Evolutionary conservation across 2,329 filamentous ascomycete genomes (phyloP).

Genomic region (Thermoascus crustaceus): DNA sequence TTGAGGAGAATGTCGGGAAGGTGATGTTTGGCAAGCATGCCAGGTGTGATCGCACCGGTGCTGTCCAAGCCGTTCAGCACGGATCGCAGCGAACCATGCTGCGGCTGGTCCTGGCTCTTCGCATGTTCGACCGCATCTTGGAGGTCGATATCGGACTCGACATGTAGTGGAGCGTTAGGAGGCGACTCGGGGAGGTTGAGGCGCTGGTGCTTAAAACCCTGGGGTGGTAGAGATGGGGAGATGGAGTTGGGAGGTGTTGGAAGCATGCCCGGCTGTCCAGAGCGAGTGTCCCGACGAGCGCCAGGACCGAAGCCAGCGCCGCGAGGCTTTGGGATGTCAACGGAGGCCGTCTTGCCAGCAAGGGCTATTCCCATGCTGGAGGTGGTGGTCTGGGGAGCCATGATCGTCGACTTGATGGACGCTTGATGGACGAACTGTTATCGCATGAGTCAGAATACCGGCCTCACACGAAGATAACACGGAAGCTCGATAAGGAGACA

Average conservation of each 20-base stretch:
- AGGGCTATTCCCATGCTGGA: conserved; percentile 44
- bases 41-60: conserved; percentile 72
- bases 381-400: conserved; percentile 34
- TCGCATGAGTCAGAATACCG: conserved; percentile 17
- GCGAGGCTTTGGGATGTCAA: conserved; percentile 42
- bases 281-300: conserved; percentile 25
- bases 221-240: conserved; percentile 76
- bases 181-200: conserved; percentile 29
- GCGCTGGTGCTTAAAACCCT: conserved; percentile 62
- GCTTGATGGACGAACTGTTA: conserved; percentile 1
- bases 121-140: conserved; percentile 56
- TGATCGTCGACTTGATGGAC: conserved; percentile 27
- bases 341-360: conserved; percentile 42
- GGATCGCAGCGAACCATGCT: conserved; percentile 31
- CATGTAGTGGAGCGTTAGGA: conserved; percentile 40
- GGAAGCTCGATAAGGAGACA: background rate
- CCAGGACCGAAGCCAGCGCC: conserved; percentile 22
- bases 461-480: conserved; percentile 7
- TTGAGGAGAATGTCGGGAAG: conserved; percentile 82
- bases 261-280: conserved; percentile 42
- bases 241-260: conserved; percentile 94
- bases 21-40: conserved; percentile 79
- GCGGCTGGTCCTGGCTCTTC: conserved; percentile 36
- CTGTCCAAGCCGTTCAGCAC: conserved; percentile 54
- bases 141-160: conserved; percentile 83